A percentile compares a stretch with the other conserved stretches of the same genome.
Evolutionary conservation across 345 rosid species (phyloP).

Genomic region (Heritiera littoralis): DNA sequence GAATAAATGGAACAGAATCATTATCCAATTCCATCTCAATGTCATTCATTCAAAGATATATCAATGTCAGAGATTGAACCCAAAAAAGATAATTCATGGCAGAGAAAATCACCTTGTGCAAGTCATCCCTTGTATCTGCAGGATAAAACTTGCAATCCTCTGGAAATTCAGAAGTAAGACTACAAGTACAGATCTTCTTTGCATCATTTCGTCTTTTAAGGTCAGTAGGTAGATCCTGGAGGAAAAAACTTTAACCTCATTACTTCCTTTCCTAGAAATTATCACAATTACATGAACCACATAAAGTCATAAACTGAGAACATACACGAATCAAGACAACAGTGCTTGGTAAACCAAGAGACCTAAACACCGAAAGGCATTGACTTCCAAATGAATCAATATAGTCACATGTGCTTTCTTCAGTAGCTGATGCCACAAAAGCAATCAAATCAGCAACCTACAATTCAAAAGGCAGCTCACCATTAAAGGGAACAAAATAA

Average conservation of each 20-base stretch:
- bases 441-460: slow-evolving; percentile 96
- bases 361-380: slow-evolving; percentile 84
- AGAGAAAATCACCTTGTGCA: slow-evolving; percentile 70
- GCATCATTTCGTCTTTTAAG: slow-evolving; percentile 60
- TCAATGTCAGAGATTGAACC: background rate
- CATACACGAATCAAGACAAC: slow-evolving; percentile 85
- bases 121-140: slow-evolving; percentile 86
- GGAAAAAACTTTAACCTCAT: slow-evolving; percentile 22
- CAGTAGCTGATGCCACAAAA: slow-evolving; percentile 84
- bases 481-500: background rate
- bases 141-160: slow-evolving; percentile 84
- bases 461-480: slow-evolving; percentile 18
- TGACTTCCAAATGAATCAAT: slow-evolving; percentile 83
- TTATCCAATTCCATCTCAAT: slow-evolving; percentile 2
- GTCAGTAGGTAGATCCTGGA: slow-evolving; percentile 74
- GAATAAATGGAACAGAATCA: slow-evolving; percentile 2
- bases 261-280: background rate
- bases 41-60: background rate
- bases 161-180: slow-evolving; percentile 76
- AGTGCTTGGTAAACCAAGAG: slow-evolving; percentile 88
- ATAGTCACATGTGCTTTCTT: slow-evolving; percentile 47
- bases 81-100: background rate
- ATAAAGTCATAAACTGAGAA: slow-evolving; percentile 23
- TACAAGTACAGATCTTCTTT: slow-evolving; percentile 67
- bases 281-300: background rate